Conservation (phyloP, 2,329 filamentous ascomycete genomes). For the Bipolaris oryzae region DNA sequence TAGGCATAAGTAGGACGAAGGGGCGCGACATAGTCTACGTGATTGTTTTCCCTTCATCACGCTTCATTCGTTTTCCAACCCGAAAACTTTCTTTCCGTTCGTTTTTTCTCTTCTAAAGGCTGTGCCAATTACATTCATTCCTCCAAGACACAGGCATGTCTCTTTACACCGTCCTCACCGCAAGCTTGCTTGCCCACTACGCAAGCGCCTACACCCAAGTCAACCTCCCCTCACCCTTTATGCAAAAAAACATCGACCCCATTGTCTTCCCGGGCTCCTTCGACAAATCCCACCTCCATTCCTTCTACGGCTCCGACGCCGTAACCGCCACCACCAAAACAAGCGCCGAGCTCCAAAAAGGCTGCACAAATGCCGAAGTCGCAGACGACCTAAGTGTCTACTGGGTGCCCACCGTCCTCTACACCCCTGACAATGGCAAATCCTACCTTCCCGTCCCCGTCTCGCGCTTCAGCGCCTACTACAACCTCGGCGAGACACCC, state of each 20-base stretch:
- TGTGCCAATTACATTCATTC: slow-evolving; percentile 21
- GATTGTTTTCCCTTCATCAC: slow-evolving; percentile 2
- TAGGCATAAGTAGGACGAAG: slow-evolving; percentile 6
- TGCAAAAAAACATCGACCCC: slow-evolving; percentile 56
- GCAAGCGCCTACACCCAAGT: slow-evolving; percentile 45
- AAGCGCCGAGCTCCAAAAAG: slow-evolving; percentile 49
- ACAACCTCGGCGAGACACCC: slow-evolving; percentile 50
- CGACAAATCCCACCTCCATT: slow-evolving; percentile 52
- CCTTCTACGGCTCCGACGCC: slow-evolving; percentile 54
- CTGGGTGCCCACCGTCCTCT: slow-evolving; percentile 55
- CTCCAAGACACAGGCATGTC: slow-evolving; percentile 40
- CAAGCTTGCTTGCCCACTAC: slow-evolving; percentile 34
- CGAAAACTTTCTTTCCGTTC: slow-evolving; percentile 3
- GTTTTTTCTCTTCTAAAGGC: neutral
- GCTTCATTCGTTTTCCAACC: slow-evolving; percentile 9
- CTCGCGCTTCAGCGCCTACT: slow-evolving; percentile 56
- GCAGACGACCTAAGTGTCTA: slow-evolving; percentile 57
- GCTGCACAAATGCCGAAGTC: slow-evolving; percentile 55
- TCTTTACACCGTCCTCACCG: slow-evolving; percentile 32
- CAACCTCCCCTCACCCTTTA: slow-evolving; percentile 45
- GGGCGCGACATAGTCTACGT: neutral
- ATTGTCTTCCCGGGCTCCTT: slow-evolving; percentile 52
- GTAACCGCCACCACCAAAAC: slow-evolving; percentile 49
- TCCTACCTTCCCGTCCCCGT: slow-evolving; percentile 42
- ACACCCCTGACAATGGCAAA: slow-evolving; percentile 43